Percentiles rank a stretch among this genome's conserved stretches.
phyloP scores from a whole-genome alignment of 2,329 filamentous ascomycete genomes.

The Elsinoe fawcettii region DNA sequence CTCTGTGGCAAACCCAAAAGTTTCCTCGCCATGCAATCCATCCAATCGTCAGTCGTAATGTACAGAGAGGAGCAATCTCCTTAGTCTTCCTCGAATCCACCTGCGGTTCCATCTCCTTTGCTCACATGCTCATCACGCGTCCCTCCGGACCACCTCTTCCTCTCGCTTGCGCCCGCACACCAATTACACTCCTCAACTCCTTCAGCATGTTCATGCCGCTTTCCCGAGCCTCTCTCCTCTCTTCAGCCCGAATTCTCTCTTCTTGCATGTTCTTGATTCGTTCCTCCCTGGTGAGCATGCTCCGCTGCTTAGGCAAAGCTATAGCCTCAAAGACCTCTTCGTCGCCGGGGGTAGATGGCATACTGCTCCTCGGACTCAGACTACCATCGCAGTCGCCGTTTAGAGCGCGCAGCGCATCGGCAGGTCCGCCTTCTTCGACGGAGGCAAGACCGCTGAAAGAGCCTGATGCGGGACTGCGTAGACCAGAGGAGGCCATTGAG shows the following conservation, averaged over 20 bases:
- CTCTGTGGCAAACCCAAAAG: neutral
- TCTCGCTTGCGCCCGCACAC: slow-evolving; percentile 23
- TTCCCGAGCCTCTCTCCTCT: slow-evolving; percentile 65
- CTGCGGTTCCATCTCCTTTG: neutral
- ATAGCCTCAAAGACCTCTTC: slow-evolving; percentile 87
- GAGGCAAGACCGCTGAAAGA: slow-evolving; percentile 58
- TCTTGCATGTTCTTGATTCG: slow-evolving; percentile 81
- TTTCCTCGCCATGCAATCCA: slow-evolving; percentile 1
- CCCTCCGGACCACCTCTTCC: neutral
- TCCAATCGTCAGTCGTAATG: slow-evolving; percentile 7
- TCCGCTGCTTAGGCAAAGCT: slow-evolving; percentile 62
- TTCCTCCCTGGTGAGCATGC: slow-evolving; percentile 72
- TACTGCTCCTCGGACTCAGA: slow-evolving; percentile 35
- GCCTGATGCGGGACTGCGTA: slow-evolving; percentile 39
- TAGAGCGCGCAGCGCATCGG: slow-evolving; percentile 67
- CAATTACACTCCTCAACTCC: slow-evolving; percentile 84
- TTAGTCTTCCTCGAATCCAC: neutral
- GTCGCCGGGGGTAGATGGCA: slow-evolving; percentile 41
- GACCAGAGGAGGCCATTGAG: slow-evolving; percentile 42
- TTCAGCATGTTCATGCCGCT: slow-evolving; percentile 83
- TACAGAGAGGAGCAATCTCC: neutral
- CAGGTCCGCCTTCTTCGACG: slow-evolving; percentile 46
- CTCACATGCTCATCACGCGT: slow-evolving; percentile 4
- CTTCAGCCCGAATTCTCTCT: slow-evolving; percentile 67
- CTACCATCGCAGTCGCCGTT: slow-evolving; percentile 54